phyloP scores from a whole-genome alignment of 2,329 filamentous ascomycete genomes.

The Lecanicillium sp. region DNA sequence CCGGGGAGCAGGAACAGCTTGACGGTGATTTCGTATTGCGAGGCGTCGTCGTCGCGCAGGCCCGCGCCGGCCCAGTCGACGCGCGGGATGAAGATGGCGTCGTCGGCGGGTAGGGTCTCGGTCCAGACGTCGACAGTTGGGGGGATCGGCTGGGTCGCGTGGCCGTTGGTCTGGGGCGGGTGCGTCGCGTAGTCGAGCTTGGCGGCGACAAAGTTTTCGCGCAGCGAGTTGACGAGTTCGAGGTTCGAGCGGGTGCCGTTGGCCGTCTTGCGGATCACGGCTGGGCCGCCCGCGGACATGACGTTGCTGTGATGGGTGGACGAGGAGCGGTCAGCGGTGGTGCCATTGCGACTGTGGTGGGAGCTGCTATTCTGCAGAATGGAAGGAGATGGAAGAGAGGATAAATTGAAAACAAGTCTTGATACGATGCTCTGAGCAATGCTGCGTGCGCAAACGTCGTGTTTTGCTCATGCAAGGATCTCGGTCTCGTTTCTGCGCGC shows the following conservation, averaged over 20 bases:
- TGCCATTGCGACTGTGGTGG: too few species aligned
- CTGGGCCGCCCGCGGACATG: constrained; percentile 74
- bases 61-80: constrained; percentile 65
- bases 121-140: constrained; percentile 56
- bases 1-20: constrained; percentile 89
- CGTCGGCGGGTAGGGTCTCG: constrained; percentile 37
- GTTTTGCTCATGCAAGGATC: too few species aligned
- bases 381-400: neutral
- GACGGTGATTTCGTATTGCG: constrained; percentile 87
- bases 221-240: constrained; percentile 82
- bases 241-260: constrained; percentile 75
- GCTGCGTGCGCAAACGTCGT: too few species aligned
- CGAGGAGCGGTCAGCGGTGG: too few species aligned
- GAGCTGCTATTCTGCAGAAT: too few species aligned
- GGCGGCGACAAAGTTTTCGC: constrained; percentile 71
- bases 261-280: constrained; percentile 72
- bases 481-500: too few species aligned
- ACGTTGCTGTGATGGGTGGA: too few species aligned
- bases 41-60: constrained; percentile 75
- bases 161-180: constrained; percentile 19
- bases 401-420: too few species aligned
- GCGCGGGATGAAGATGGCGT: constrained; percentile 66
- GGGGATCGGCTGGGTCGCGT: constrained; percentile 20
- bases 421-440: too few species aligned
- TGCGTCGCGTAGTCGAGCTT: constrained; percentile 51